Evolutionary conservation across 2,329 filamentous ascomycete genomes (phyloP).

Genomic region (Neopestalotiopsis rosae): DNA sequence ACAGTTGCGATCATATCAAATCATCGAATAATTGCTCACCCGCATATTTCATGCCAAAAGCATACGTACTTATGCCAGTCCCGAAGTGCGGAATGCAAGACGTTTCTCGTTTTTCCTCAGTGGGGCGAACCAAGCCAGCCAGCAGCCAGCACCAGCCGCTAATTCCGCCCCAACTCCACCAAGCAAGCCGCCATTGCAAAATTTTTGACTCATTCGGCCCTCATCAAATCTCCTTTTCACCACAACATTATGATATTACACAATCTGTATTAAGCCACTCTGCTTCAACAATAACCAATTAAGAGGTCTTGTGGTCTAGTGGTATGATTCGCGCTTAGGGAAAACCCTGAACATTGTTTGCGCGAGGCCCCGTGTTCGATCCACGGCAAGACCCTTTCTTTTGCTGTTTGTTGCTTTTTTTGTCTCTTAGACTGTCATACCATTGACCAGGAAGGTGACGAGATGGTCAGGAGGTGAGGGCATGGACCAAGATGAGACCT

Average conservation of each 20-base stretch:
- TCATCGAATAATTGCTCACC: too few relatives aligned
- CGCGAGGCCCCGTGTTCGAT: slow-evolving; percentile 1
- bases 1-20: too few relatives aligned
- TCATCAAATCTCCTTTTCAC: background rate
- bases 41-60: too few relatives aligned
- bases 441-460: background rate
- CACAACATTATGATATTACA: background rate
- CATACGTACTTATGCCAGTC: too few relatives aligned
- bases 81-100: too few relatives aligned
- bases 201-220: background rate
- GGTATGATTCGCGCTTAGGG: slow-evolving; percentile 2
- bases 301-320: background rate
- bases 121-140: too few relatives aligned
- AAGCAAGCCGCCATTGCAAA: background rate
- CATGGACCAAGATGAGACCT: too few relatives aligned
- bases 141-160: too few relatives aligned
- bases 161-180: too few relatives aligned
- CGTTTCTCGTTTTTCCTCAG: too few relatives aligned
- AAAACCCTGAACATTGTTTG: slow-evolving; percentile 2
- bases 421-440: background rate
- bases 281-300: background rate
- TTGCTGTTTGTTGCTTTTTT: background rate
- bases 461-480: too few relatives aligned
- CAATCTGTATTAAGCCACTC: background rate
- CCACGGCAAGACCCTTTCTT: background rate